Base-by-base conservation (phyloP, 2,329 filamentous ascomycete genomes). In the Ophiostoma sp. region DNA sequence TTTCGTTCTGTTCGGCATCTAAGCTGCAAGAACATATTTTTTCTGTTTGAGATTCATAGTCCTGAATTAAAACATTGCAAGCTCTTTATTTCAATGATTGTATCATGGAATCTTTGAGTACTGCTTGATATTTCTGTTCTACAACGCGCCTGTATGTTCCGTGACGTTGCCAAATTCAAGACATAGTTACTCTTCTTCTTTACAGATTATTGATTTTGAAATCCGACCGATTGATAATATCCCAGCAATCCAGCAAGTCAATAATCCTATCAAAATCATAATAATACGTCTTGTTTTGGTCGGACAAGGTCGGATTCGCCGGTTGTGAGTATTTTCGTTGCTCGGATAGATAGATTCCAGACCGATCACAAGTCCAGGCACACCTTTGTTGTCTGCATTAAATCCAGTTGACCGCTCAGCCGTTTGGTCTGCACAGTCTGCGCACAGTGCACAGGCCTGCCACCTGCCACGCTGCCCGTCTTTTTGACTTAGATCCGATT, bases 401-500 rank as follows among this genome's bases (percentile, higher is more conserved):
- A 3, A 19, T n/a, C 19, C 55, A 33, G 55, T 59, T 19, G 55
- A 59, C 12, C 17, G 55, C 42, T 48, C 42, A 17, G 15, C 42
- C 42, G 15, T 48, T 19, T 48, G 2, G 25, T 7, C 2, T 7
- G 12, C 55, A 17, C 25, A 36, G 25, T 17, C 55, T 55, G 22
- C 55, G 55, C 55, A 59, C 55, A 59, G 55, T 59, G 15, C 55
- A 7, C 17, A 52, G 19, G 12, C 25, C 55, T n/a, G 33, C 28
- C 33, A 15, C 59, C 33, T 39, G 57, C 25, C 55, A 39, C 33
- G 9, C 33, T 17, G 12, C 7, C 11, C n/a, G 33, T 63, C 59
- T 63, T 63, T 12, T 31, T 69, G 64, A 52, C 64, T 69, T 69
- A 52, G 55, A 70, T 50, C 68, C 48, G 33, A 57, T 57, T 57